Conservation (phyloP, 1,284 basidiomycete genomes). For the Moesziomyces antarcticus region DNA sequence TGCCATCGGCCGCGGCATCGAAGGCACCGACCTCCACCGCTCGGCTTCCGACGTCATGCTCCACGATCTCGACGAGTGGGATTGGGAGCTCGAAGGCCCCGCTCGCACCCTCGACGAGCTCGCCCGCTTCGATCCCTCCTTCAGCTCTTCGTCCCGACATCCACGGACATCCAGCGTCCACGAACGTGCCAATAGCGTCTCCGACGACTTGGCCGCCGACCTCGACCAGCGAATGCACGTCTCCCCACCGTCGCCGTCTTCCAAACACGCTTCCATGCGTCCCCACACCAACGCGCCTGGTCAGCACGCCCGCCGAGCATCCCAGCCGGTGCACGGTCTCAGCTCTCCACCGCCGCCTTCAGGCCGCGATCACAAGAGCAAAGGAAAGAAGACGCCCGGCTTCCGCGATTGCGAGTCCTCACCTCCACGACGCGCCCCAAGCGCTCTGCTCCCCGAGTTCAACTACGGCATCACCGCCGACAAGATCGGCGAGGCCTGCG, state of each 20-base stretch:
- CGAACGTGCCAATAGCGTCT: not conserved
- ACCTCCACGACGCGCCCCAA: not conserved
- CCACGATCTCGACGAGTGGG: slow-evolving; percentile 50
- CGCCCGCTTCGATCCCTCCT: slow-evolving; percentile 18
- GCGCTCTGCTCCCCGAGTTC: slow-evolving; percentile 23
- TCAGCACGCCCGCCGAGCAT: not conserved
- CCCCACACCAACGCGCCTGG: no score
- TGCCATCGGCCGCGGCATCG: slow-evolving; percentile 80
- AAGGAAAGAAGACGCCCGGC: slow-evolving; percentile 28
- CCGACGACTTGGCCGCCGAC: slow-evolving; percentile 60
- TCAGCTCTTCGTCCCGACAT: slow-evolving; percentile 1
- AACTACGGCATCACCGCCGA: slow-evolving; percentile 78
- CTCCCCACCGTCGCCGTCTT: slow-evolving; percentile 1
- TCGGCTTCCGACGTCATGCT: slow-evolving; percentile 37
- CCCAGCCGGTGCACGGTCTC: not conserved
- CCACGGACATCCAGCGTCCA: not conserved
- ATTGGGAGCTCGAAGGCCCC: slow-evolving; percentile 72
- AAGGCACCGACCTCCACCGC: slow-evolving; percentile 67
- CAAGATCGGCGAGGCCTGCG: slow-evolving; percentile 89
- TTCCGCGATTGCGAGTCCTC: slow-evolving; percentile 18
- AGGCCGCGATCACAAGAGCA: slow-evolving; percentile 16
- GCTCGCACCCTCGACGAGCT: slow-evolving; percentile 68
- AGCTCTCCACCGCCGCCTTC: not conserved
- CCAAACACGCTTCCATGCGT: not conserved
- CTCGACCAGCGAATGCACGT: slow-evolving; percentile 23